phyloP scores from a whole-genome alignment of 2,329 filamentous ascomycete species.

The Venturia asperata region DNA sequence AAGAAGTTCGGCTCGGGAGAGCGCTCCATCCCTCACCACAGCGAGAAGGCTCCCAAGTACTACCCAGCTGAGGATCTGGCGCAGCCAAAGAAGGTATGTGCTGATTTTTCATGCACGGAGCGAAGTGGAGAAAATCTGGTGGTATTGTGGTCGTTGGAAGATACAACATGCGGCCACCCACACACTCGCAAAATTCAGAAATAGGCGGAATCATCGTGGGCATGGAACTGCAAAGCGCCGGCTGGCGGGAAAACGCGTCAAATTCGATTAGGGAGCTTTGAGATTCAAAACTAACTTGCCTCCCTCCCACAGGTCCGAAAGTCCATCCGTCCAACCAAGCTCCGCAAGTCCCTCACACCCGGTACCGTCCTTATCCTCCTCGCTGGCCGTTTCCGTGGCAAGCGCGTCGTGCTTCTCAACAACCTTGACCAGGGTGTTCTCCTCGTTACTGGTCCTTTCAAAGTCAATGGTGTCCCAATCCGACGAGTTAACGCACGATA shows the following conservation, averaged over 20 bases:
- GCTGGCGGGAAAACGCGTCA: background rate
- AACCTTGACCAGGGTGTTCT: constrained; percentile 94
- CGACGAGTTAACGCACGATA: constrained; percentile 88
- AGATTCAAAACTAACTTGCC: background rate
- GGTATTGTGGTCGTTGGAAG: background rate
- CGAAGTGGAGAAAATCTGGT: background rate
- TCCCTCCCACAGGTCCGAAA: constrained; percentile 76
- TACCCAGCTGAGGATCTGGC: constrained; percentile 92
- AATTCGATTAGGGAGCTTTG: background rate
- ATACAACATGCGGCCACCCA: background rate
- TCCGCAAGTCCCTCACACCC: constrained; percentile 83
- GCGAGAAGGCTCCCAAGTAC: constrained; percentile 97
- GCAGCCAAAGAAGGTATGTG: constrained; percentile 89
- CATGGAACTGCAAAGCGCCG: background rate
- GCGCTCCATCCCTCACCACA: constrained; percentile 77
- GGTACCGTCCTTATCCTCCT: constrained; percentile 98
- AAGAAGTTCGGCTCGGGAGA: constrained; percentile 98
- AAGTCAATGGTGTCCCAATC: constrained; percentile 98
- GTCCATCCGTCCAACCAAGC: constrained; percentile 77
- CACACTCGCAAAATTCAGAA: background rate
- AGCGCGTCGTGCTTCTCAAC: constrained; percentile 99
- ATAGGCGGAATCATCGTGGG: background rate
- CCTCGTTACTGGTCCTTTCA: constrained; percentile 97
- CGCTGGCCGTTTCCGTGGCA: constrained; percentile 98
- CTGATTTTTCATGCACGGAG: constrained; percentile 8